phyloP scores from a whole-genome alignment of 768 basidiomycete species.

The Lentinula sp. region DNA sequence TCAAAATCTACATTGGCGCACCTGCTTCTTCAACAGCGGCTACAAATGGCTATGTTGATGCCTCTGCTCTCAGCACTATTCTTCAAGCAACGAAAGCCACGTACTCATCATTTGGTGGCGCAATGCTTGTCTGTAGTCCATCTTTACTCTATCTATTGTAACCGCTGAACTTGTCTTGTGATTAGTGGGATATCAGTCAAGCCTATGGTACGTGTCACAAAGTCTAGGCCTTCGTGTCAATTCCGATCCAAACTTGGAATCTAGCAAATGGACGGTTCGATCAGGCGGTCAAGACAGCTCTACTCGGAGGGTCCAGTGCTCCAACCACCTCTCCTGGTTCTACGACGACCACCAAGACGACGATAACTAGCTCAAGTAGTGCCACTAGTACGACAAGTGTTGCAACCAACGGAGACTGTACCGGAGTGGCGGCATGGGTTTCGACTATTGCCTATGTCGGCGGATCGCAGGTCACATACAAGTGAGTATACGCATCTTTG shows the following conservation, averaged over 20 bases:
- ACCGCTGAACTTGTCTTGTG: neutral
- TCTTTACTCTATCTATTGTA: neutral
- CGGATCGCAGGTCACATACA: constrained; percentile 33
- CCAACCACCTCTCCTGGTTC: constrained; percentile 14
- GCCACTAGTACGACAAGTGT: constrained; percentile 18
- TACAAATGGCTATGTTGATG: constrained; percentile 46
- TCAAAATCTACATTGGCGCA: constrained; percentile 53
- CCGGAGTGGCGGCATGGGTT: constrained; percentile 35
- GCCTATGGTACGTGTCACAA: constrained; percentile 23
- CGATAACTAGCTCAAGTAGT: neutral
- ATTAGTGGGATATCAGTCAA: constrained; percentile 30
- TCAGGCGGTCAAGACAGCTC: constrained; percentile 32
- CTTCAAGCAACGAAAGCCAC: constrained; percentile 31
- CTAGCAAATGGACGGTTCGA: constrained; percentile 37
- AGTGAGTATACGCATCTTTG: constrained; percentile 19
- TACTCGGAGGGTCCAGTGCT: constrained; percentile 20
- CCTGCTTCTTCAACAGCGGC: constrained; percentile 47
- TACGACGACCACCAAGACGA: constrained; percentile 10
- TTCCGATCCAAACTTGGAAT: neutral
- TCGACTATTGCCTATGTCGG: constrained; percentile 32
- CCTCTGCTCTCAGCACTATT: constrained; percentile 32
- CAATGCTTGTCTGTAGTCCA: constrained; percentile 23
- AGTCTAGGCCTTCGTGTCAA: neutral
- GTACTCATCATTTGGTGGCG: constrained; percentile 51
- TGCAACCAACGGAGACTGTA: constrained; percentile 23